Evolutionary conservation across 345 rosid species (phyloP).

Genomic region (Hypericum perforatum): DNA sequence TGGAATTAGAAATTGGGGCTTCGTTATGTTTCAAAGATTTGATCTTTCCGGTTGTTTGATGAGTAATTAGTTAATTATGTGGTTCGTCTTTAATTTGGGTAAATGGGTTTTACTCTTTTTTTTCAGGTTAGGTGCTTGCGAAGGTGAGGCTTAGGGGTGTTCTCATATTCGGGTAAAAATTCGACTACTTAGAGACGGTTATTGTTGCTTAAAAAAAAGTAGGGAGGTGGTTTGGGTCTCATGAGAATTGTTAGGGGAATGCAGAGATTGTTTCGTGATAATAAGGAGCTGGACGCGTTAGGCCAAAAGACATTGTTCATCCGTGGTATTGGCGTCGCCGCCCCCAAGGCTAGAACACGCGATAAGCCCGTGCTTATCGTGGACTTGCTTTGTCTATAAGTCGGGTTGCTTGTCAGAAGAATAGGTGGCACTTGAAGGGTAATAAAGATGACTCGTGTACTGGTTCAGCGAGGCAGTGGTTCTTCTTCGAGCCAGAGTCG

Average conservation of each 20-base stretch:
- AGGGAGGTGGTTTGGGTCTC: conserved; percentile 59
- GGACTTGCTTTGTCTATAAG: conserved; percentile 26
- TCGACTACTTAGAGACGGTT: conserved; percentile 44
- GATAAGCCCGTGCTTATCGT: conserved; percentile 45
- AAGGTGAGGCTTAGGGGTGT: conserved; percentile 30
- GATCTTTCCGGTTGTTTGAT: too few relatives aligned
- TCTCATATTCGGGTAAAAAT: conserved; percentile 36
- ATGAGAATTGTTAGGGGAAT: conserved; percentile 99
- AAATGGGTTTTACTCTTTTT: conserved; percentile 23
- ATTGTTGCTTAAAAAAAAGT: conserved; percentile 39
- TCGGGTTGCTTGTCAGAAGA: conserved; percentile 20
- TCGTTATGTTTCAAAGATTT: too few relatives aligned
- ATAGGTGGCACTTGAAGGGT: conserved; percentile 3
- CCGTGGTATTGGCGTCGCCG: conserved; percentile 70
- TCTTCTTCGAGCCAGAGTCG: conserved; percentile 75
- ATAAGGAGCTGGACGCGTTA: conserved; percentile 45
- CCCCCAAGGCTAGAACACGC: conserved; percentile 82
- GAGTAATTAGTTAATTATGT: too few relatives aligned
- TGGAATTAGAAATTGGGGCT: too few relatives aligned
- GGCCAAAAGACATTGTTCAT: conserved; percentile 82
- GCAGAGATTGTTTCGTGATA: conserved; percentile 61
- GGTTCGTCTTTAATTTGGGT: too few relatives aligned
- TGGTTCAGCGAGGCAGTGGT: conserved; percentile 84
- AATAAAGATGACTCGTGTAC: conserved; percentile 66
- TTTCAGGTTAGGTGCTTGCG: conserved; percentile 42